Percentiles rank a stretch among this genome's conserved stretches.
These are phyloP conservation scores for Dendrobium chrysotoxum DNA, from an alignment of 106 monocot species.

Conservation along the genomic window DNA sequence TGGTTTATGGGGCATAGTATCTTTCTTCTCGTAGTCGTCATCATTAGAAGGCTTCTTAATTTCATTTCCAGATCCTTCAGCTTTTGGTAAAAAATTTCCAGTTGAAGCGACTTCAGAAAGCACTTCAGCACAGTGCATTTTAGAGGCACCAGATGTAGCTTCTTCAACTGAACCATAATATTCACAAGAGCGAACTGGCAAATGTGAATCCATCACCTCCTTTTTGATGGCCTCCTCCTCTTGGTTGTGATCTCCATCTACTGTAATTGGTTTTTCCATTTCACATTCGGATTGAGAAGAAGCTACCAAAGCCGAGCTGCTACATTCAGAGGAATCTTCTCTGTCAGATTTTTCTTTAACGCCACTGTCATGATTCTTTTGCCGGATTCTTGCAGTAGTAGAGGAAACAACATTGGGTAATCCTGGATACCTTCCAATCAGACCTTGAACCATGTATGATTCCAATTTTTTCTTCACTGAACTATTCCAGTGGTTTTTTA, in stretches of 20 bases:
- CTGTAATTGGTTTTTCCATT: conserved; percentile 14
- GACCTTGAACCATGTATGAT: conserved; percentile 57
- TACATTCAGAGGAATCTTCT: conserved; percentile 53
- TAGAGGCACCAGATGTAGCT: conserved; percentile 6
- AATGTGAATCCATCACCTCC: conserved; percentile 14
- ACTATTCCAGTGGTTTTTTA: conserved; percentile 99
- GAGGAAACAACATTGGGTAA: conserved; percentile 3
- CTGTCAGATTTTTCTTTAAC: conserved; percentile 28
- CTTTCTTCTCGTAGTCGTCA: conserved; percentile 13
- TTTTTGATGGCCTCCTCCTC: conserved; percentile 19
- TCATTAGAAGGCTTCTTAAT: conserved; percentile 13
- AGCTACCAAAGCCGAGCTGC: conserved; percentile 29
- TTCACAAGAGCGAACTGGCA: conserved; percentile 3
- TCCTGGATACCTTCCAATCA: conserved; percentile 36
- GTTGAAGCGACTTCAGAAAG: conserved; percentile 8
- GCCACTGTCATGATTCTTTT: conserved; percentile 22
- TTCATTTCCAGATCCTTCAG: conserved; percentile 13
- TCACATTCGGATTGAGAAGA: conserved; percentile 42
- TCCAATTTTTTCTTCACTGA: conserved; percentile 93
- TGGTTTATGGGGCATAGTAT: conserved; percentile 7
- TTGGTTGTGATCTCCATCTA: conserved; percentile 20
- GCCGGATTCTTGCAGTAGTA: conserved; percentile 19
- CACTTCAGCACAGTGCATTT: conserved; percentile 1
- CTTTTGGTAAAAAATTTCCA: conserved; percentile 15
- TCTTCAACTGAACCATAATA: conserved; percentile 19